Base-by-base conservation (phyloP, 2,329 filamentous ascomycete genomes). In the Sporothrix luriei region DNA sequence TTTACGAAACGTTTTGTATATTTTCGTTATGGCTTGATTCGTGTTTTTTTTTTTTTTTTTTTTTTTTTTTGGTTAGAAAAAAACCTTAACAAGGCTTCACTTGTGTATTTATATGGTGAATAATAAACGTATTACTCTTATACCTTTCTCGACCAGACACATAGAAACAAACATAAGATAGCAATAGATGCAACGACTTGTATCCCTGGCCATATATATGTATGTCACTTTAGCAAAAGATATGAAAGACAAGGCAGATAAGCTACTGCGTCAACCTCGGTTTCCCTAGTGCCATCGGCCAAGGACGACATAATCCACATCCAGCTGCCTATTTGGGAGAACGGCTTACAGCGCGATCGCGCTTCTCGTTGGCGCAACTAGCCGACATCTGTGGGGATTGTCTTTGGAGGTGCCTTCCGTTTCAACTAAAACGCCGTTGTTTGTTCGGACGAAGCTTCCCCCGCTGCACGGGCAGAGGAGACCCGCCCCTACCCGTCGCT, bases 341-440 rank as follows among this genome's bases (percentile, higher is more conserved):
- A 49, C 16, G 43, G 29, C 33, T 19, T 16, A 14, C 43, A 33
- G 16, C 21, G 43, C 61, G 61, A 64, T 33, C 43, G 61, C 43
- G 26, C 61, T 64, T 64, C 61, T 64, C 24, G 61, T 64, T 64
- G 61, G 61, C 61, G 61, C 61, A 24, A 64, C 61, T 64, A 64
- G 24, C 59, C 57, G 57, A 62, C 57, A 38, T 7, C 40, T 46
- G 57, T 62, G 57, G 57, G 14, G 57, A 46, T 46, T 59, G 55
- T 26, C 51, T 16, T 55, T 54, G 52, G 24, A 33, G 24, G 55
- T 11, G 55, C 55, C 55, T 59, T 24, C 55, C 55, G 55, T 59
- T 57, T 38, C n/a, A 21, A 52, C 4, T 38, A 26, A 26, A 26
- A 38, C 29, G 54, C 26, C 11, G 55, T 43, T 38, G 51, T 38